Base-by-base conservation (phyloP, 192 early-diverging fungal genomes). In the Coemansia sp. region DNA sequence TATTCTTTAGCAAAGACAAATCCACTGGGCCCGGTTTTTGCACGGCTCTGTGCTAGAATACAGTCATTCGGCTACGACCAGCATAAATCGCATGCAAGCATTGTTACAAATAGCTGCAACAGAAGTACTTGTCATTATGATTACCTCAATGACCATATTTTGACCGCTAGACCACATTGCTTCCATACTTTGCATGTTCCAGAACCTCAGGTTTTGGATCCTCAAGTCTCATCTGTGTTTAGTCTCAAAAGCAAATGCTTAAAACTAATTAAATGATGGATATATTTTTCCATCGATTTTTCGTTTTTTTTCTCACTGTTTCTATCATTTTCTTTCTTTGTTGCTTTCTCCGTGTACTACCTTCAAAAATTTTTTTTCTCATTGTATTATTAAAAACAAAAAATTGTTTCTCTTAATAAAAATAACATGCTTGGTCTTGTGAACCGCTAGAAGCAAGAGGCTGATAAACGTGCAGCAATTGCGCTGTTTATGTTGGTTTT, bases 121-220 rank as follows among this genome's bases (percentile, higher is more conserved):
- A 16, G 58, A 17, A n/a, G 20, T 10, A 33, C 32, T n/a, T 60
- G 58, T 36, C 17, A 60, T 18, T 34, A 42, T 36, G 32, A 33
- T 34, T 22, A 30, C 33, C 18, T 60, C 17, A 36, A 60, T 0
- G 32, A n/a, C 20, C 38, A 32, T 4, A 60, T 60, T 60, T 36
- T 42, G 36, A 6, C 58, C 4, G 12, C 38, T 10, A 5, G 58
- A 34, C 58, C 58, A 34, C 38, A 38, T 6, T 42, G 38, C 38
- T 17, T 5, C 12, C 58, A 60, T 25, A 60, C 38, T 7, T 33
- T 60, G 33, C 32, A 33, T 30, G 38, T 60, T 45, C 10, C 60
- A 14, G 60, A 60, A 99, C 11, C 11, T 38, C 36, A 38, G 36
- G 36, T 38, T 12, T 38, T 12, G 11, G 11, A 12, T 38, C 36